Evolutionary conservation across 768 basidiomycete genomes (phyloP).

Genomic region (Leucogyrophana mollusca): DNA sequence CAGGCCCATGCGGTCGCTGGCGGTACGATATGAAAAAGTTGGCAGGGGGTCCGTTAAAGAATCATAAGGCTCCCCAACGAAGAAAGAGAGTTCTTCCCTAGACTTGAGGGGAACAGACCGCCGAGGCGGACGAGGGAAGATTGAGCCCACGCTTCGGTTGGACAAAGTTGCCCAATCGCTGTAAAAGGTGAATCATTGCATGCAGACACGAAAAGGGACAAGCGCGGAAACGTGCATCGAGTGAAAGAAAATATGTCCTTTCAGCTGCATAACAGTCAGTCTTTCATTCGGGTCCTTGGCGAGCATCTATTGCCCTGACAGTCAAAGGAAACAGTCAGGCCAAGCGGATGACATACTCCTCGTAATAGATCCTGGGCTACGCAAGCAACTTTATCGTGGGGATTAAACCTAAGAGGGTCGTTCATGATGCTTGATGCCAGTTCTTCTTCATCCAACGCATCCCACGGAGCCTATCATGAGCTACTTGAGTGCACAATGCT

Average conservation of each 20-base stretch:
- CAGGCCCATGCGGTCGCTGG: no score
- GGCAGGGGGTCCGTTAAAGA: neutral
- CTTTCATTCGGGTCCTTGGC: neutral
- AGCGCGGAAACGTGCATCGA: neutral
- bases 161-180: neutral
- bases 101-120: neutral
- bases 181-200: neutral
- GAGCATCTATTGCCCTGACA: neutral
- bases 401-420: neutral
- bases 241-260: neutral
- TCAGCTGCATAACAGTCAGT: neutral
- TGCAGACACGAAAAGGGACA: neutral
- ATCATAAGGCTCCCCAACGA: neutral
- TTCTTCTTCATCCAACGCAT: neutral
- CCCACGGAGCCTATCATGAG: neutral
- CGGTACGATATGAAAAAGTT: neutral
- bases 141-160: neutral
- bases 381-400: neutral
- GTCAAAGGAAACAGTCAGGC: neutral
- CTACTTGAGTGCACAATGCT: neutral
- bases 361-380: neutral
- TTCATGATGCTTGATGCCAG: neutral
- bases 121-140: neutral
- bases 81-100: neutral
- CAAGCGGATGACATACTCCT: neutral